Evolutionary conservation across 2,329 filamentous ascomycete genomes (phyloP).

Genomic region (Alternaria brassicicola): DNA sequence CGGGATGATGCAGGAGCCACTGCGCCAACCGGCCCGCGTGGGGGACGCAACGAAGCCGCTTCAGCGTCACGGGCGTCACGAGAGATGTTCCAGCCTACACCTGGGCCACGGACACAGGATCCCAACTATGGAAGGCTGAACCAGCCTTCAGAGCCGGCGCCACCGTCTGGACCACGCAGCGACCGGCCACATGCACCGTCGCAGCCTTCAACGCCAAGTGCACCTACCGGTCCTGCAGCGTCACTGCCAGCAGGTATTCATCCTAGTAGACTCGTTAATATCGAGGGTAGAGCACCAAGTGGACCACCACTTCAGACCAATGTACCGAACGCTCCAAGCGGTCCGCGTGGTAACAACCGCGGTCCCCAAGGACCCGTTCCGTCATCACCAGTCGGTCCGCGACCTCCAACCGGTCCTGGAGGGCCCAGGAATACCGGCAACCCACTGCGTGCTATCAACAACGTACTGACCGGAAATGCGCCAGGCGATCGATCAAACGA

Average conservation of each 20-base stretch:
- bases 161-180: slow-evolving; percentile 61
- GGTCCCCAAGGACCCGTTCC: slow-evolving; percentile 32
- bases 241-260: slow-evolving; percentile 57
- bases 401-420: slow-evolving; percentile 45
- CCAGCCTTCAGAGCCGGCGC: slow-evolving; percentile 54
- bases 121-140: slow-evolving; percentile 59
- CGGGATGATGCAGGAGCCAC: slow-evolving; percentile 48
- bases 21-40: slow-evolving; percentile 61
- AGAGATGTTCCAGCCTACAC: slow-evolving; percentile 50
- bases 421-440: slow-evolving; percentile 32
- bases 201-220: slow-evolving; percentile 36
- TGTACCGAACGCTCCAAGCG: slow-evolving; percentile 42
- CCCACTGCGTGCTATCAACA: slow-evolving; percentile 38
- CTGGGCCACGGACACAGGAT: slow-evolving; percentile 49
- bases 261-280: slow-evolving; percentile 58
- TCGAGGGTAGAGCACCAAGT: slow-evolving; percentile 36
- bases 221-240: slow-evolving; percentile 41
- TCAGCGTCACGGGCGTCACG: slow-evolving; percentile 36
- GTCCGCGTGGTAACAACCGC: slow-evolving; percentile 40
- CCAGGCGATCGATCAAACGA: slow-evolving; percentile 32
- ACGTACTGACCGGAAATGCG: slow-evolving; percentile 34
- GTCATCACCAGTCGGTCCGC: slow-evolving; percentile 38
- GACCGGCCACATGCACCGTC: slow-evolving; percentile 38
- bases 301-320: slow-evolving; percentile 42
- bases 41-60: slow-evolving; percentile 46